Evolutionary conservation across 352 stramenopile genomes (phyloP).

Genomic region (Pythium plurisporium): DNA sequence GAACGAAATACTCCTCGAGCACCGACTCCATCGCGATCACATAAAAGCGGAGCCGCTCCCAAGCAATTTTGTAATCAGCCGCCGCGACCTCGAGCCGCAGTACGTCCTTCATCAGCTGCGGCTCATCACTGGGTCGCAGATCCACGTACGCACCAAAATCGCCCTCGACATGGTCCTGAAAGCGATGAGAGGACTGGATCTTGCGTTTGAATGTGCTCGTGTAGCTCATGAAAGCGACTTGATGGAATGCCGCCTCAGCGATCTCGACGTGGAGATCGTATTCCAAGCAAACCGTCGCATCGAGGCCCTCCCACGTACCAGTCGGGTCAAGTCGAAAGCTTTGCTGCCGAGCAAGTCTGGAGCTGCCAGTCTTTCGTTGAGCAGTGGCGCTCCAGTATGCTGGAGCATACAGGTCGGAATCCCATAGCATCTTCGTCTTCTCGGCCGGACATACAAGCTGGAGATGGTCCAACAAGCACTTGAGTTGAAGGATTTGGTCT

Average conservation of each 20-base stretch:
- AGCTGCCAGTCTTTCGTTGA: not conserved
- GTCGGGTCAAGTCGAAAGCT: not conserved
- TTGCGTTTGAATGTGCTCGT: not conserved
- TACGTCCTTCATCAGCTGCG: not conserved
- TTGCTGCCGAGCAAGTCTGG: not conserved
- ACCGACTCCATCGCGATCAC: conserved; percentile 13
- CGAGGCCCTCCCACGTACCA: not conserved
- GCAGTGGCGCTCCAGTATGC: conserved; percentile 6
- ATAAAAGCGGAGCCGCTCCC: conserved; percentile 1
- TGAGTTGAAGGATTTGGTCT: conserved; percentile 7
- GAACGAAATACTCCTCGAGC: conserved; percentile 6
- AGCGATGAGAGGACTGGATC: not conserved
- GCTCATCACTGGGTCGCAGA: not conserved
- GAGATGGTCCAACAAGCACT: conserved; percentile 12
- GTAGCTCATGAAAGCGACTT: conserved; percentile 15
- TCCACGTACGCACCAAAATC: not conserved
- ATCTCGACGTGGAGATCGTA: conserved; percentile 10
- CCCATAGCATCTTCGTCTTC: conserved; percentile 5
- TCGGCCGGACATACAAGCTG: conserved; percentile 14
- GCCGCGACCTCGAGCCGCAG: not conserved
- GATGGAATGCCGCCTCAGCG: conserved; percentile 11
- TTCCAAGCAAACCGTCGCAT: conserved; percentile 5
- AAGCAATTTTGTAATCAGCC: not conserved
- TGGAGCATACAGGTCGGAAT: not conserved
- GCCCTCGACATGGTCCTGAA: not conserved